These are phyloP conservation scores for Eucalyptus microcorys DNA, from an alignment of 345 rosid genomes.

Conservation along the genomic window DNA sequence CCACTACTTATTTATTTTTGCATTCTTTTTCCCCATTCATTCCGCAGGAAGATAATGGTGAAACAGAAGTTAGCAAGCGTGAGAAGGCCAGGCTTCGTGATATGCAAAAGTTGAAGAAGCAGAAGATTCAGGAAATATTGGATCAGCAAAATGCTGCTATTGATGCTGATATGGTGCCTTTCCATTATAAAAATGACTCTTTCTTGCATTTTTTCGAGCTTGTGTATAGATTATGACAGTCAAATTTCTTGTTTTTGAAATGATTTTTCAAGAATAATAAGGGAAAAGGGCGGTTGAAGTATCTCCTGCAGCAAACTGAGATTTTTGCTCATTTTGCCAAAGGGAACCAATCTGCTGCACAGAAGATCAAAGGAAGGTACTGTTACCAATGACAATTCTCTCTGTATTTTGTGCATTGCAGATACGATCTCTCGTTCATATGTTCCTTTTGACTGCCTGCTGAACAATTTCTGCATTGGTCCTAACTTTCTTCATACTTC, in stretches of 20 bases:
- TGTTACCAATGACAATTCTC: background rate
- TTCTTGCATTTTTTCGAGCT: background rate
- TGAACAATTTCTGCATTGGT: background rate
- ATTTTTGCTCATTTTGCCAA: conserved; percentile 96
- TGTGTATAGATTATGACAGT: background rate
- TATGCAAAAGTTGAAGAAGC: conserved; percentile 82
- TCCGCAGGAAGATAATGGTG: conserved; percentile 39
- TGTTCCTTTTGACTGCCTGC: background rate
- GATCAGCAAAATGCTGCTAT: conserved; percentile 87
- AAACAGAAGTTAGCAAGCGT: conserved; percentile 61
- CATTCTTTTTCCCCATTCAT: background rate
- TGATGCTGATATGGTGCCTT: conserved; percentile 85
- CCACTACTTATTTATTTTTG: background rate
- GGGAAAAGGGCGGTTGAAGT: conserved; percentile 89
- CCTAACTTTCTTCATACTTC: background rate
- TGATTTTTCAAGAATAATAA: conserved; percentile 49
- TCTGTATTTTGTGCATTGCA: background rate
- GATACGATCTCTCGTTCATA: background rate
- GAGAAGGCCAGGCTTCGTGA: conserved; percentile 82
- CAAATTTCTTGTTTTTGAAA: background rate
- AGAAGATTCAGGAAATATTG: conserved; percentile 88
- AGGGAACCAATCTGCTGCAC: conserved; percentile 61
- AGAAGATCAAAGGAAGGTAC: conserved; percentile 84
- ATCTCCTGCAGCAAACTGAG: conserved; percentile 94
- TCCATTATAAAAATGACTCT: background rate